These are phyloP conservation scores for Hemileccinum impolitum DNA, from an alignment of 768 basidiomycete genomes.

Conservation along the genomic window DNA sequence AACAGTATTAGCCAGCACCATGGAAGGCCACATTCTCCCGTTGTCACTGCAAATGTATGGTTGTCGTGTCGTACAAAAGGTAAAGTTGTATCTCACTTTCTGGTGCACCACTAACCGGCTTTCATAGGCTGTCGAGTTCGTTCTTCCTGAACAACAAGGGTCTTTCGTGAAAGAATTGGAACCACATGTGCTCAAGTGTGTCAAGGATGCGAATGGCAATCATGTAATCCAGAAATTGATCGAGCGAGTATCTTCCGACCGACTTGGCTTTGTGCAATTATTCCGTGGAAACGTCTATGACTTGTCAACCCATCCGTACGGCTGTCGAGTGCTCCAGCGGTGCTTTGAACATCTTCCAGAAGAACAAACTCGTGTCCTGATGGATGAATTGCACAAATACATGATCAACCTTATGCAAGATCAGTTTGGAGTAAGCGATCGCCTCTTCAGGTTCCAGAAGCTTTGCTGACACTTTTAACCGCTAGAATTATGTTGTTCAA, in stretches of 20 bases:
- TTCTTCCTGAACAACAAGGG: slow-evolving; percentile 75
- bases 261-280: slow-evolving; percentile 66
- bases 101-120: slow-evolving; percentile 4
- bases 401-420: slow-evolving; percentile 78
- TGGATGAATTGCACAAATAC: slow-evolving; percentile 79
- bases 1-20: slow-evolving; percentile 58
- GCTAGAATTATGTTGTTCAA: slow-evolving; percentile 92
- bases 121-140: slow-evolving; percentile 75
- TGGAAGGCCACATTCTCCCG: slow-evolving; percentile 74
- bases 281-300: slow-evolving; percentile 80
- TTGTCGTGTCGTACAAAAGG: slow-evolving; percentile 94
- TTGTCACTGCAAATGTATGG: slow-evolving; percentile 93
- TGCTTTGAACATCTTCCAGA: slow-evolving; percentile 83
- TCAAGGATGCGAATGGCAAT: slow-evolving; percentile 90
- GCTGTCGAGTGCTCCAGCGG: slow-evolving; percentile 91
- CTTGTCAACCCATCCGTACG: slow-evolving; percentile 85
- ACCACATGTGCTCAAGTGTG: slow-evolving; percentile 75
- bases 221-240: slow-evolving; percentile 94
- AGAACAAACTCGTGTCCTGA: slow-evolving; percentile 60
- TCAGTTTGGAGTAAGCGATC: slow-evolving; percentile 76
- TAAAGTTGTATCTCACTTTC: slow-evolving; percentile 25
- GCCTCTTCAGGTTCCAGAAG: not conserved
- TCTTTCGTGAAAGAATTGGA: slow-evolving; percentile 76
- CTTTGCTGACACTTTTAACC: slow-evolving; percentile 6
- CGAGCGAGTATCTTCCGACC: slow-evolving; percentile 73